Percentiles rank a stretch among this genome's conserved stretches.
phyloP scores from a whole-genome alignment of 441 rosid genomes.

The Raphanus hybrid region DNA sequence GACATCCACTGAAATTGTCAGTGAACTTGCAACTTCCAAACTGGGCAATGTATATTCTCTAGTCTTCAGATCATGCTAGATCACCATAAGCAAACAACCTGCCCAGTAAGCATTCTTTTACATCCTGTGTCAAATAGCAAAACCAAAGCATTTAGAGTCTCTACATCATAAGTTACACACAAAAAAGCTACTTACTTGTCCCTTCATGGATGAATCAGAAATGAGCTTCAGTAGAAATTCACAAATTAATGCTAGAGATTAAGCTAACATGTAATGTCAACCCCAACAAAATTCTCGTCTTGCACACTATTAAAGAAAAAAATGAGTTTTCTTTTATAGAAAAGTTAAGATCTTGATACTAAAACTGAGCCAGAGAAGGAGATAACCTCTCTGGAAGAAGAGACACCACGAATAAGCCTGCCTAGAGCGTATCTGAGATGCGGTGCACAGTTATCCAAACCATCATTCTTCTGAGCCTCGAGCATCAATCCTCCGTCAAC shows the following conservation, averaged over 20 bases:
- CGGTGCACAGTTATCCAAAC: conserved; percentile 85
- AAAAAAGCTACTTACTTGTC: conserved; percentile 68
- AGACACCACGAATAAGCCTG: conserved; percentile 90
- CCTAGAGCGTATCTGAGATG: conserved; percentile 86
- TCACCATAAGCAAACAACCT: conserved; percentile 93
- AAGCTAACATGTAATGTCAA: conserved; percentile 61
- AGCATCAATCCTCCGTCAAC: conserved; percentile 61
- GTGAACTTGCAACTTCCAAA: conserved; percentile 96
- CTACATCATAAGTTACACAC: conserved; percentile 29
- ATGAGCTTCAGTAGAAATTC: conserved; percentile 77
- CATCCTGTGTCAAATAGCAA: conserved; percentile 59
- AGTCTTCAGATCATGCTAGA: conserved; percentile 76
- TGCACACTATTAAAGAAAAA: conserved; percentile 75
- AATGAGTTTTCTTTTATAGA: conserved; percentile 38
- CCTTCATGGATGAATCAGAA: conserved; percentile 66
- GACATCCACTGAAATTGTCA: conserved; percentile 64
- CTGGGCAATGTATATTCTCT: conserved; percentile 80
- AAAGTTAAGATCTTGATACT: background rate
- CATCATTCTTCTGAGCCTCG: conserved; percentile 90
- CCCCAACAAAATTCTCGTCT: conserved; percentile 95
- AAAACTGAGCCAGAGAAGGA: background rate
- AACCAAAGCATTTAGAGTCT: conserved; percentile 24
- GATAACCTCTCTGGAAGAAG: conserved; percentile 90
- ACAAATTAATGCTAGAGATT: conserved; percentile 60
- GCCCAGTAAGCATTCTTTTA: conserved; percentile 84